Evolutionary conservation across 352 stramenopile genomes (phyloP), one percentile per base, ranked within the genome.

Genomic region (Globisporangium cylindrosporum): DNA sequence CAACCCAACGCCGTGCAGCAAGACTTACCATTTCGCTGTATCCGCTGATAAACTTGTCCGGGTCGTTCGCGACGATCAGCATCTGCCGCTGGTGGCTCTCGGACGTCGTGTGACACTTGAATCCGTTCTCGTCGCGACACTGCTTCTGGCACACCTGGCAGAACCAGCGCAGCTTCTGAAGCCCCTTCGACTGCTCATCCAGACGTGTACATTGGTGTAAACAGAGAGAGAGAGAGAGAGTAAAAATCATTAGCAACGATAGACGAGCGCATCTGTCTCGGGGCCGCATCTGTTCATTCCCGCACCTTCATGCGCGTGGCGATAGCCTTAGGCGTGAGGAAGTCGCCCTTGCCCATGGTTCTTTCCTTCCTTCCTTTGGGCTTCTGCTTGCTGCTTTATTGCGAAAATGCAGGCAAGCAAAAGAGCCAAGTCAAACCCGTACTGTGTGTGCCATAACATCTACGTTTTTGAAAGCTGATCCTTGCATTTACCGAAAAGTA

Each of bases 101-200:
- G 38, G 90, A 98, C 12, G 85, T 98, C 36, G 97, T 92, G 83
- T 99, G 98, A 73, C 97, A 99, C 84, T 99, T 99, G 84, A 99
- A 99, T 18, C 98, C 98, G 81, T 99, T 99, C 77, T 99, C 97
- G 73, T 99, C 98, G n/a, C 97, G 93, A 76, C 98, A 99, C 81
- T 99, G 97, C 82, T 99, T 99, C 75, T 96, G 78, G 76, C 97
- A 99, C 78, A 99, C 98, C 81, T 99, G 97, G 75, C 98, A 99
- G 78, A 98, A 99, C 91, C 97, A 99, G 24, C 97, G 93, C 54
- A 99, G 88, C 80, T 99, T 99, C 79, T 99, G 96, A 2, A 99
- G 88, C 14, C 98, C 98, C 72, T 97, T 98, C 48, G 92, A 76
- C 85, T 98, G 79, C 29, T 15, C 25, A n/a, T 25, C 3, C 3